A percentile compares a stretch with the other conserved stretches of the same genome.
phyloP scores from a whole-genome alignment of 495 filamentous ascomycete species.

The Aspergillus haitiensis region DNA sequence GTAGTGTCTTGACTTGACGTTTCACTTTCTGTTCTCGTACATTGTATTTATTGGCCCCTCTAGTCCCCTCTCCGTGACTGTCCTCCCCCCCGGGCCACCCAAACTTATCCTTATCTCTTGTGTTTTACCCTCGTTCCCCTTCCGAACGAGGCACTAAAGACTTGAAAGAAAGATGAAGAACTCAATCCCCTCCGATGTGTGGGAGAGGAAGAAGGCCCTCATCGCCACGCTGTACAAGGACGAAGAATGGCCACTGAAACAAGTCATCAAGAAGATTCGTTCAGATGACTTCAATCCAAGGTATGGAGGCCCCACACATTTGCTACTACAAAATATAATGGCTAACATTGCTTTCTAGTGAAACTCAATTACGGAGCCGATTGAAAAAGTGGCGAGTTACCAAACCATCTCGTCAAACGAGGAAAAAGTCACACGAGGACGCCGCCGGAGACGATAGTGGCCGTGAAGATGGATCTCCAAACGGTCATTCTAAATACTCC shows the following conservation, averaged over 20 bases:
- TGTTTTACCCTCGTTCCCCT: not conserved
- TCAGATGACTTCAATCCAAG: conserved; percentile 51
- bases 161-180: conserved; percentile 40
- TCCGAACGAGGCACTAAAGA: not conserved
- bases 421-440: conserved; percentile 43
- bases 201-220: conserved; percentile 51
- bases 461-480: conserved; percentile 27
- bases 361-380: conserved; percentile 49
- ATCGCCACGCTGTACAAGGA: conserved; percentile 51
- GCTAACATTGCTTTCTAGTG: conserved; percentile 28
- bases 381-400: conserved; percentile 53
- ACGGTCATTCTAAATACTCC: conserved; percentile 18
- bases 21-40: too few relatives aligned
- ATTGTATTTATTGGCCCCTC: too few relatives aligned
- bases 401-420: conserved; percentile 49
- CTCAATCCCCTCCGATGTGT: conserved; percentile 49
- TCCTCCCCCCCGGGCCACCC: not conserved
- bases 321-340: not conserved
- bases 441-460: conserved; percentile 28
- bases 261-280: conserved; percentile 52
- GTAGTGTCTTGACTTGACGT: too few relatives aligned
- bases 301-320: conserved; percentile 26
- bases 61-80: not conserved
- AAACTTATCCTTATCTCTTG: not conserved
- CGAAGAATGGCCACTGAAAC: conserved; percentile 52